These are phyloP conservation scores for Pyrus hybrid DNA, from an alignment of 331 rosid species.

Conservation along the genomic window DNA sequence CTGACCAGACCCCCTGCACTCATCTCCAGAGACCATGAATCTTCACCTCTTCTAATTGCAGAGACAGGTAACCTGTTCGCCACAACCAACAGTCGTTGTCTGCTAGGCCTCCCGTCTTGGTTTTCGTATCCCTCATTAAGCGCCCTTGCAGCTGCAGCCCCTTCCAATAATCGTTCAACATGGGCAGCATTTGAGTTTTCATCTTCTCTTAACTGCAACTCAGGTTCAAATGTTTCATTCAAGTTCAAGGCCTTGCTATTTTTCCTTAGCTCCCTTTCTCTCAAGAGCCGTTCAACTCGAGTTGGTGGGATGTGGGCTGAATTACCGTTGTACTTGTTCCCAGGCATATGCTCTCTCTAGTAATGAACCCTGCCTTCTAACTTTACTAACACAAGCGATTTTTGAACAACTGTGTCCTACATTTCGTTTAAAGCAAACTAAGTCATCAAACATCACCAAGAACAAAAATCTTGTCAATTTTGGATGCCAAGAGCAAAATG, in stretches of 20 bases:
- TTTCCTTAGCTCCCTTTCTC: conserved; percentile 56
- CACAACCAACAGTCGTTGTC: conserved; percentile 78
- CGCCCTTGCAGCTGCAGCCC: conserved; percentile 26
- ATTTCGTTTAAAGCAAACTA: conserved; percentile 16
- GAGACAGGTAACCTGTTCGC: conserved; percentile 90
- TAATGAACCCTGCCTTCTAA: conserved; percentile 34
- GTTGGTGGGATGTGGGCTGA: conserved; percentile 28
- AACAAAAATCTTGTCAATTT: conserved; percentile 7
- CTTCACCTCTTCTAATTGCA: conserved; percentile 77
- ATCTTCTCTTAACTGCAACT: conserved; percentile 40
- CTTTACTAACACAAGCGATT: conserved; percentile 18
- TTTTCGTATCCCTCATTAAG: conserved; percentile 32
- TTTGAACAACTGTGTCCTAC: conserved; percentile 44
- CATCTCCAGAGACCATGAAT: conserved; percentile 77
- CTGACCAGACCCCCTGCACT: conserved; percentile 87
- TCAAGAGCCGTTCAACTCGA: conserved; percentile 64
- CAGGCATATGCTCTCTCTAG: conserved; percentile 67
- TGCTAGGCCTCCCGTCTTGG: conserved; percentile 33
- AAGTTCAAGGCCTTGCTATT: conserved; percentile 29
- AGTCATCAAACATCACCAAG: neutral
- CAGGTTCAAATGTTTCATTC: conserved; percentile 49
- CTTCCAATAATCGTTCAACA: conserved; percentile 37
- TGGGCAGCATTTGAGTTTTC: conserved; percentile 32
- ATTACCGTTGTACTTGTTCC: conserved; percentile 48
- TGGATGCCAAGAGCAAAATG: neutral